These are phyloP conservation scores for Aphanomyces astaci DNA, from an alignment of 352 stramenopile genomes.

Conservation along the genomic window DNA sequence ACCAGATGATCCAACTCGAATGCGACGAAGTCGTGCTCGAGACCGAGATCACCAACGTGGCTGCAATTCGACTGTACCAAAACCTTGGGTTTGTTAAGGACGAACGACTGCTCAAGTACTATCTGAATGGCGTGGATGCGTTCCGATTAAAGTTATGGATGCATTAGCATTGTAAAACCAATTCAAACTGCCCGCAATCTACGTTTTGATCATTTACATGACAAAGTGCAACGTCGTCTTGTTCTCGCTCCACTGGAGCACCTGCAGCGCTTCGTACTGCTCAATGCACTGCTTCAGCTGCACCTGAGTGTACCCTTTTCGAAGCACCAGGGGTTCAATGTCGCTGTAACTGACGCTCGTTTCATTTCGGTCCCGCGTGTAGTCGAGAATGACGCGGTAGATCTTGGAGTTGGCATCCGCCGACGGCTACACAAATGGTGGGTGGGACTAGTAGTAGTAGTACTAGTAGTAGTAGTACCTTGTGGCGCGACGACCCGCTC, in stretches of 20 bases:
- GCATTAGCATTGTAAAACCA: no score
- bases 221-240: slow-evolving; percentile 77
- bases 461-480: slow-evolving; percentile 22
- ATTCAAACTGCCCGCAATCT: no score
- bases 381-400: slow-evolving; percentile 93
- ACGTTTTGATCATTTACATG: slow-evolving; percentile 4
- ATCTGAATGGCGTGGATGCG: slow-evolving; percentile 92
- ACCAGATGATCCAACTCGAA: slow-evolving; percentile 71
- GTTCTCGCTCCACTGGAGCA: slow-evolving; percentile 71
- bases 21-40: slow-evolving; percentile 90
- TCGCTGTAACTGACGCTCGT: slow-evolving; percentile 79
- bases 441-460: slow-evolving; percentile 29
- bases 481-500: slow-evolving; percentile 25
- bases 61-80: slow-evolving; percentile 89
- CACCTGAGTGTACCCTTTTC: slow-evolving; percentile 94
- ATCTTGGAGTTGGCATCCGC: slow-evolving; percentile 93
- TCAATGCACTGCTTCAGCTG: slow-evolving; percentile 93
- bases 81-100: slow-evolving; percentile 91
- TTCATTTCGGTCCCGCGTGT: slow-evolving; percentile 63
- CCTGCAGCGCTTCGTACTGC: slow-evolving; percentile 88
- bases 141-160: slow-evolving; percentile 91
- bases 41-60: slow-evolving; percentile 89
- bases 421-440: slow-evolving; percentile 26
- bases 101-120: slow-evolving; percentile 91
- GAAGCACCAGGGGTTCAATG: slow-evolving; percentile 91